Evolutionary conservation across 2,329 filamentous ascomycete species (phyloP), one percentile per base, ranked within the genome.

Genomic region (Paecilomyces variotii): DNA sequence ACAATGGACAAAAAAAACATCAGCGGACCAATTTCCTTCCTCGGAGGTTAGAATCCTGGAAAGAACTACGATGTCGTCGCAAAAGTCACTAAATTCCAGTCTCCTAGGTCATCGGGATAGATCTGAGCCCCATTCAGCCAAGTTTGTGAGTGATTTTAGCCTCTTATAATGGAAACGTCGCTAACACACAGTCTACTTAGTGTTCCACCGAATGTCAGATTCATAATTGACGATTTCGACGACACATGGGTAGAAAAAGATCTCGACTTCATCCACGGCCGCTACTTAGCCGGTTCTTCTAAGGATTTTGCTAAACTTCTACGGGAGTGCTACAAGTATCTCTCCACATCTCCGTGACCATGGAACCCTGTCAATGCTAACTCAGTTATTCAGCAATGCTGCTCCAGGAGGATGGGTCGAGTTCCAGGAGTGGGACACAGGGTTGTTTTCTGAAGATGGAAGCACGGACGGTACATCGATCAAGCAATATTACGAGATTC

Each of bases 241-340:
- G 78, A 77, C 57, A 75, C 77, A 3, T 86, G 83, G 83, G 68
- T 84, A 14, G 78, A 83, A 60, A 78, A 80, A 3, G 65, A 68
- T 56, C 86, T 85, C 57, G 83, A 87, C 66, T 84, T 84, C 59
- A 78, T 87, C 35, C 84, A 86, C 65, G 79, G 80, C 19, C 77
- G 84, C 2, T 79, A 82, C 57, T 80, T 82, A 1, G 79, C 81
- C 12, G 78, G 81, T 74, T 80, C 79, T 2, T 80, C 86, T 59
- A 79, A 78, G 54, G 76, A 85, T 64, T 85, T 83, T 82, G 75
- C 75, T 1, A 73, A 66, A 12, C 67, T 85, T 0, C 76, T 84
- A 58, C 68, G 70, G 12, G 75, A 77, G 57, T 73, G 77, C 1
- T 72, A 78, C 49, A 76, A 65, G 76, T 57, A 51, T 53, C 10